Base-by-base conservation (phyloP, 352 stramenopile species). In the Aphanomyces euteiches region DNA sequence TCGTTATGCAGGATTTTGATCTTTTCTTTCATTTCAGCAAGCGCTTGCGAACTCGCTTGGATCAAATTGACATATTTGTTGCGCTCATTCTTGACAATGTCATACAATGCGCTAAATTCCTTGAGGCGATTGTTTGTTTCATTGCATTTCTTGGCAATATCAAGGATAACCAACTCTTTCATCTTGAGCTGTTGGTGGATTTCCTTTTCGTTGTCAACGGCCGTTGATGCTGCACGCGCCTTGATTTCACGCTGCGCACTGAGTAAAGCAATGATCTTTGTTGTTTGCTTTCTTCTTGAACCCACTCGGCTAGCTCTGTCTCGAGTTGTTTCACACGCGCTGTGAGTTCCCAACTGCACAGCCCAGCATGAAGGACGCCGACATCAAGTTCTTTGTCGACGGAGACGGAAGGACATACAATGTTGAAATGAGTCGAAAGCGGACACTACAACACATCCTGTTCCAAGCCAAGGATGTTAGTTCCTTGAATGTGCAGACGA, bases 41-140 rank as follows among this genome's bases (percentile, higher is more conserved):
- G 82, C 28, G 92, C 92, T 73, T 98, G 93, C 3, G 89, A 86
- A 7, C 81, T 87, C 28, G 88, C 80, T 73, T 98, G 92, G 67
- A 98, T 98, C 38, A 97, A 71, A 69, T 97, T 98, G 36, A 98
- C 93, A 72, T 98, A 98, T 73, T 98, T 98, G 77, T 98, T 98
- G 41, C 93, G 87, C 72, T 98, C 94, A 73, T 96, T 97, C 77
- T 98, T 98, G 59, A 98, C 90, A 12, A 98, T 87, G 54, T 98
- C 93, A 75, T 98, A 98, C 0, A 98, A 75, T 6, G 90, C 89
- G 3, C 85, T 96, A 70, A 98, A 98, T 74, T 98, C 88, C 36
- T 96, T 92, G 4, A 98, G 73, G 65, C 96, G 91, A 73, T 91
- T 97, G 50, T 82, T 95, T 13, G 89, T 94, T 73, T 98, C 93